phyloP scores from a whole-genome alignment of 768 basidiomycete genomes.

The Clavulina sp. region DNA sequence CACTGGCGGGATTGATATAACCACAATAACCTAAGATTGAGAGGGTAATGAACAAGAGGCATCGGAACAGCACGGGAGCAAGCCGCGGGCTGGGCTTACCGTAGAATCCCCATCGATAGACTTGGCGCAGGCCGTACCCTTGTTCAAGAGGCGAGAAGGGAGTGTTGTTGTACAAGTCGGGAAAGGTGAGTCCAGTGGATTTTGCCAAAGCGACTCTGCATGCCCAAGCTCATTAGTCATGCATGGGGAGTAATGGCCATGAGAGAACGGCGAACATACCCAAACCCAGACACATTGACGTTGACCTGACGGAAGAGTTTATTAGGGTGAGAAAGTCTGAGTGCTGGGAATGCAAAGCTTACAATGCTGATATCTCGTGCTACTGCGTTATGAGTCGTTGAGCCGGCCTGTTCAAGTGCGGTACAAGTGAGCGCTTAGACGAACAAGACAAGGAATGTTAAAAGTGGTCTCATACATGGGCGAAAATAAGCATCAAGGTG shows the following conservation, averaged over 20 bases:
- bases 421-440: neutral
- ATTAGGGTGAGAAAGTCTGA: neutral
- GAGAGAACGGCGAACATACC: constrained; percentile 3
- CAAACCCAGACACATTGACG: constrained; percentile 11
- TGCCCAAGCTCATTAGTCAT: neutral
- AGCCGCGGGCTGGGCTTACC: constrained; percentile 3
- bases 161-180: constrained; percentile 10
- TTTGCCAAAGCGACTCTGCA: neutral
- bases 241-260: neutral
- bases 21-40: constrained; percentile 8
- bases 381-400: constrained; percentile 9
- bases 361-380: constrained; percentile 10
- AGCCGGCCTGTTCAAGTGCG: constrained; percentile 7
- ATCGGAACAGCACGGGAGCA: neutral
- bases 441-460: neutral
- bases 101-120: constrained; percentile 12
- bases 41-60: neutral
- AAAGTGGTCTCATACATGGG: constrained; percentile 8
- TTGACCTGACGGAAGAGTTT: constrained; percentile 4
- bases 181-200: constrained; percentile 8
- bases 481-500: constrained; percentile 11
- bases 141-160: constrained; percentile 8
- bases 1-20: constrained; percentile 1
- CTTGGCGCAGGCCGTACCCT: constrained; percentile 9
- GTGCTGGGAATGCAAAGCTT: neutral